These are phyloP conservation scores for Ulmus americana DNA, from an alignment of 331 rosid species.

Conservation along the genomic window DNA sequence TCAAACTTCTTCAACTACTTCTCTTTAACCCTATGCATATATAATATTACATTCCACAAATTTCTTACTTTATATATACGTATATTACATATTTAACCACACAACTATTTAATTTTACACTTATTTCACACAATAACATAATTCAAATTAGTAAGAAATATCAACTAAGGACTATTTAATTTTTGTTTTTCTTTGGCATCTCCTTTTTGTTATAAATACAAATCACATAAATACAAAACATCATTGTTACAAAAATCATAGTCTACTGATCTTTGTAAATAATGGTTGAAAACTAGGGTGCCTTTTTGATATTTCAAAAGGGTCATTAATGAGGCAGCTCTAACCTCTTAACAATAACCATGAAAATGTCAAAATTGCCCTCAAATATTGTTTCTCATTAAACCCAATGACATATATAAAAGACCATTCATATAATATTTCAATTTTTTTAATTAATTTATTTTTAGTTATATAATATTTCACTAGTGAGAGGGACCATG, in stretches of 20 bases:
- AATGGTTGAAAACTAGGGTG: neutral
- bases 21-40: neutral
- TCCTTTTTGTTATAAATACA: neutral
- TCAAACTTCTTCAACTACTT: constrained; percentile 18
- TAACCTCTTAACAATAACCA: too few relatives aligned
- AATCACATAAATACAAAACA: neutral
- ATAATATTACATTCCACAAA: neutral
- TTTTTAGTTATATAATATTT: too few relatives aligned
- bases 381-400: neutral
- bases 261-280: neutral
- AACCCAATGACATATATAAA: too few relatives aligned
- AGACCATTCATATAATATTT: too few relatives aligned
- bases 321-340: neutral
- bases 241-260: neutral
- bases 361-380: neutral
- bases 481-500: too few relatives aligned
- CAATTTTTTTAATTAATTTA: too few relatives aligned
- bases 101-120: neutral
- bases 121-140: too few relatives aligned
- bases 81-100: neutral
- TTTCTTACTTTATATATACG: neutral
- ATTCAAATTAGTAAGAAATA: neutral
- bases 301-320: neutral
- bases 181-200: neutral
- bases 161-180: neutral